Evolutionary conservation across 2,329 filamentous ascomycete genomes (phyloP), one percentile per base, ranked within the genome.

Genomic region (Neobulgaria alba): DNA sequence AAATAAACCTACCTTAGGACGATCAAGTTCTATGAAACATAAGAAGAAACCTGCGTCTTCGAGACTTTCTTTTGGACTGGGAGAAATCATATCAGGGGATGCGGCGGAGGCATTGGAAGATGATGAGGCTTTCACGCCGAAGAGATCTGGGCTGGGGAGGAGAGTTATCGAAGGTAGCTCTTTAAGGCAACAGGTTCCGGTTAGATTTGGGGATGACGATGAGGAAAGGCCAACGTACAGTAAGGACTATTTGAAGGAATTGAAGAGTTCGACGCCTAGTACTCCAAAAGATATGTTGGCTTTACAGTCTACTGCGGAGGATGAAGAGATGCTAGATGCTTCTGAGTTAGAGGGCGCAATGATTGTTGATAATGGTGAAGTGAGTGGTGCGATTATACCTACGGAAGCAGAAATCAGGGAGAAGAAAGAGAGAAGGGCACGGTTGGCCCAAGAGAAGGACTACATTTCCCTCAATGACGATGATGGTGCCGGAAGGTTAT

Each of bases 361-460:
- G 40, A 73, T 89, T 15, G 81, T 87, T 18, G 67, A 79, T 52
- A 37, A 41, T 14, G 46, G 53, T n/a, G 44, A 47, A 23, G 26
- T 31, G 15, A 39, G 54, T 53, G 12, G 56, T 65, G 40, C 55
- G 10, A 68, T 68, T 4, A 88, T 95, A 48, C 79, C 90, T 3
- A 88, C 82, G 2, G 83, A 89, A 46, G 77, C 83, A 2, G 85
- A 95, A 57, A 94, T 96, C 37, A 75, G 75, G 19, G 89, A 94
- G 63, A 93, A 89, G 67, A 96, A 95, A 62, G 85, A 87, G 45
- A 77, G 92, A 2, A 77, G 90, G 12, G 82, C 83, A n/a, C 79
- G 90, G 1, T 62, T 93, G 9, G 89, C 88, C 0, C 72, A 78
- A 39, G 79, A 88, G 54, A 65, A 84, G 36, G 77, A 81, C 40